Percentiles rank a stretch among this genome's conserved stretches.
Evolutionary conservation across 2,329 filamentous ascomycete genomes (phyloP).

Genomic region (Clarireedia monteithiana): DNA sequence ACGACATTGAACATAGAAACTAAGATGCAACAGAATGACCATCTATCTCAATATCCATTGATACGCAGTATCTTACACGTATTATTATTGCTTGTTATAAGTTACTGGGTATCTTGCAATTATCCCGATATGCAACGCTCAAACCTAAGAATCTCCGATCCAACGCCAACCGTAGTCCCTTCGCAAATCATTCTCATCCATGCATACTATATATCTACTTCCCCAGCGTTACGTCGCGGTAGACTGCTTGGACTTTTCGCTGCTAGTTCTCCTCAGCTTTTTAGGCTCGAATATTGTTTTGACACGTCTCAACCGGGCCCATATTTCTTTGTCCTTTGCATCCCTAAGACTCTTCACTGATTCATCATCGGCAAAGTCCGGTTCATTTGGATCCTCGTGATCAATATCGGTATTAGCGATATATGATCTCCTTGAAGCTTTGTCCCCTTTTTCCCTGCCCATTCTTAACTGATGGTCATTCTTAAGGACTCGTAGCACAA

Average conservation of each 20-base stretch:
- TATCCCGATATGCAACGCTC: not conserved
- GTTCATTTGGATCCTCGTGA: conserved; percentile 4
- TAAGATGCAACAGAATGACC: too few species aligned
- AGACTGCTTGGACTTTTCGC: not conserved
- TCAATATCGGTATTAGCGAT: not conserved
- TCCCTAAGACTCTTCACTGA: conserved; percentile 37
- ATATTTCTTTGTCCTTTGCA: conserved; percentile 63
- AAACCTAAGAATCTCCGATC: not conserved
- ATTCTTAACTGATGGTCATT: conserved; percentile 41
- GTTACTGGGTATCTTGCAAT: not conserved
- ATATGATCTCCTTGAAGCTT: conserved; percentile 5
- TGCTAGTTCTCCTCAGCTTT: conserved; percentile 38
- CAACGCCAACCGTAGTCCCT: not conserved
- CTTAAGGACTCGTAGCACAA: conserved; percentile 45
- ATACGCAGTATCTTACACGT: not conserved
- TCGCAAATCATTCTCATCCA: not conserved
- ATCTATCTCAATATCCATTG: not conserved
- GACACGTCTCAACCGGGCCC: conserved; percentile 62
- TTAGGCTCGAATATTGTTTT: conserved; percentile 66
- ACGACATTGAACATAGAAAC: too few species aligned
- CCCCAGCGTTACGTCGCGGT: not conserved
- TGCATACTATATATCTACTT: too few species aligned
- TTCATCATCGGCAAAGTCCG: conserved; percentile 25
- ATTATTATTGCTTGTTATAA: not conserved
- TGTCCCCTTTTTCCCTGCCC: conserved; percentile 13